phyloP scores from a whole-genome alignment of 2,329 filamentous ascomycete genomes.

The Fusarium beomiforme region DNA sequence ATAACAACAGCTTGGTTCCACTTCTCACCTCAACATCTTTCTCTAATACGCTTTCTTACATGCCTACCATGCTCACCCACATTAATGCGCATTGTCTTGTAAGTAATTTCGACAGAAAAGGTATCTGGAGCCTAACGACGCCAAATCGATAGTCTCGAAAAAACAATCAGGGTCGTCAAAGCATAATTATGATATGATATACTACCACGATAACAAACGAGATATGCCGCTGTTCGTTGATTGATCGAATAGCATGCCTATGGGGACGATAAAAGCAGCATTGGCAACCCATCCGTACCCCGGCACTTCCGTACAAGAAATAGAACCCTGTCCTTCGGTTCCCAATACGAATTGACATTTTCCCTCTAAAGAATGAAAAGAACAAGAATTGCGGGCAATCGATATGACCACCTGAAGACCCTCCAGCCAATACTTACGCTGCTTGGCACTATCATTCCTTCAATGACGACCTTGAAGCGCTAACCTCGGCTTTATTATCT shows the following conservation, averaged over 20 bases:
- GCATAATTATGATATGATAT: not conserved
- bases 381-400: conserved; percentile 20
- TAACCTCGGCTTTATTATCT: conserved; percentile 14
- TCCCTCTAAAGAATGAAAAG: not conserved
- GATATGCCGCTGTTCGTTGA: not conserved
- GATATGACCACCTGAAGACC: conserved; percentile 2
- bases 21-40: conserved; percentile 17
- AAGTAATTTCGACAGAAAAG: not conserved
- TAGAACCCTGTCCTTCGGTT: not conserved
- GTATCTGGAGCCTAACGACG: not conserved
- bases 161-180: not conserved
- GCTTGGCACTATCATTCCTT: conserved; percentile 24
- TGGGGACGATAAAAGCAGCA: not conserved
- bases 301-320: conserved; percentile 1
- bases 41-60: not conserved
- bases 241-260: not conserved
- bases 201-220: not conserved
- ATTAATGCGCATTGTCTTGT: not conserved
- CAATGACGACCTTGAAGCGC: conserved; percentile 23
- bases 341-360: conserved; percentile 2
- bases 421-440: conserved; percentile 18
- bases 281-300: not conserved
- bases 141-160: not conserved
- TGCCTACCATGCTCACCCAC: not conserved
- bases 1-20: conserved; percentile 1